Conservation (phyloP, 208 protist species). For the Acanthamoeba healyi region DNA sequence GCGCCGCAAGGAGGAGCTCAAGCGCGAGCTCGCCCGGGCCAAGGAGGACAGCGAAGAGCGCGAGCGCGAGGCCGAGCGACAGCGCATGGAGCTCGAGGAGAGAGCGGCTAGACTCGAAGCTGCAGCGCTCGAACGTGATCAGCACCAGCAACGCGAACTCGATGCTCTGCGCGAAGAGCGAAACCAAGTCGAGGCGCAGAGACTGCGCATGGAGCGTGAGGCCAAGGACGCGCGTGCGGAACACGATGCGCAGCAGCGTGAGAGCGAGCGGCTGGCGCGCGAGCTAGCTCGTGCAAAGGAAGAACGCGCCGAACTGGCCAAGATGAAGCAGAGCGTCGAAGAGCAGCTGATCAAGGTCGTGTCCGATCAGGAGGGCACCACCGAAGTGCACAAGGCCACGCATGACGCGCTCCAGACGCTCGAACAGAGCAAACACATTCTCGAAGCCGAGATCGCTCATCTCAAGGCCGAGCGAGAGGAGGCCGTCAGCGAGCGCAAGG, state of each 20-base stretch:
- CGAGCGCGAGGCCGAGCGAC: neutral
- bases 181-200: neutral
- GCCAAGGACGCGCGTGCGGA: constrained; percentile 30
- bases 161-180: neutral
- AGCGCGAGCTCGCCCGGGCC: constrained; percentile 24
- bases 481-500: neutral
- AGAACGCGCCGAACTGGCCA: constrained; percentile 15
- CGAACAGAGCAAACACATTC: neutral
- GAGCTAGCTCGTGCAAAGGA: neutral
- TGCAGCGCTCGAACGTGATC: neutral
- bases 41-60: neutral
- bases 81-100: constrained; percentile 34
- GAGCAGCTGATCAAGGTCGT: constrained; percentile 11
- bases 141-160: neutral
- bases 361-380: constrained; percentile 9
- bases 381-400: constrained; percentile 7
- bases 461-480: neutral
- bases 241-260: neutral
- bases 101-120: neutral
- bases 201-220: neutral
- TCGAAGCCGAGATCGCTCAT: neutral
- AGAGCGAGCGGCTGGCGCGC: neutral
- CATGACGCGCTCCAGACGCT: neutral
- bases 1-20: constrained; percentile 49
- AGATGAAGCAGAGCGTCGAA: neutral